Conservation (phyloP, 2,329 filamentous ascomycete genomes). For the Fusarium incarnatum region DNA sequence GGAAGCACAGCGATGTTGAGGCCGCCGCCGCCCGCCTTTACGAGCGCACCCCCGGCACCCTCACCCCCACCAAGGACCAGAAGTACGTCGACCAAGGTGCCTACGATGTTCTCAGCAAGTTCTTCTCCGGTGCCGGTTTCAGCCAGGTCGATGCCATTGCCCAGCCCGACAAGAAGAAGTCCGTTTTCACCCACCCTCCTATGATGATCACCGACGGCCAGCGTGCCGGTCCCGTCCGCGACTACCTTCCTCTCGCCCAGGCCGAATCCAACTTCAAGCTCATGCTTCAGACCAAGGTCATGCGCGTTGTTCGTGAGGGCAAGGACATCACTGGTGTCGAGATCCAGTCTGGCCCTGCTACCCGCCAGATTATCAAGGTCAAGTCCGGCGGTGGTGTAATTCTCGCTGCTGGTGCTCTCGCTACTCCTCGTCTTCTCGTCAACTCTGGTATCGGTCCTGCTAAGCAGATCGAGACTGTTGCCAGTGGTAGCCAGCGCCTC, state of each 20-base stretch:
- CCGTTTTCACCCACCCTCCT: constrained; percentile 70
- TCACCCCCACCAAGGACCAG: constrained; percentile 73
- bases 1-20: constrained; percentile 69
- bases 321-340: constrained; percentile 75
- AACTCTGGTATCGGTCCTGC: constrained; percentile 70
- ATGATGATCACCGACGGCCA: constrained; percentile 68
- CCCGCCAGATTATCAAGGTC: constrained; percentile 44
- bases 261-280: constrained; percentile 73
- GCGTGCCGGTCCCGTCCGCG: constrained; percentile 76
- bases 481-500: constrained; percentile 61
- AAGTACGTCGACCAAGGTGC: constrained; percentile 75
- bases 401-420: constrained; percentile 75
- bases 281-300: constrained; percentile 74
- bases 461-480: constrained; percentile 67
- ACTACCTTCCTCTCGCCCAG: constrained; percentile 74
- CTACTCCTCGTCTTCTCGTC: constrained; percentile 75
- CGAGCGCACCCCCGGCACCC: constrained; percentile 76
- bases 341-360: constrained; percentile 69
- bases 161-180: constrained; percentile 73
- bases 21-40: constrained; percentile 72
- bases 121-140: constrained; percentile 72
- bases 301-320: constrained; percentile 72
- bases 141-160: constrained; percentile 69
- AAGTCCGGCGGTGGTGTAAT: constrained; percentile 61
- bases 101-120: constrained; percentile 70